Evolutionary conservation across 345 rosid species (phyloP).

Genomic region (Populus ilicifolia): DNA sequence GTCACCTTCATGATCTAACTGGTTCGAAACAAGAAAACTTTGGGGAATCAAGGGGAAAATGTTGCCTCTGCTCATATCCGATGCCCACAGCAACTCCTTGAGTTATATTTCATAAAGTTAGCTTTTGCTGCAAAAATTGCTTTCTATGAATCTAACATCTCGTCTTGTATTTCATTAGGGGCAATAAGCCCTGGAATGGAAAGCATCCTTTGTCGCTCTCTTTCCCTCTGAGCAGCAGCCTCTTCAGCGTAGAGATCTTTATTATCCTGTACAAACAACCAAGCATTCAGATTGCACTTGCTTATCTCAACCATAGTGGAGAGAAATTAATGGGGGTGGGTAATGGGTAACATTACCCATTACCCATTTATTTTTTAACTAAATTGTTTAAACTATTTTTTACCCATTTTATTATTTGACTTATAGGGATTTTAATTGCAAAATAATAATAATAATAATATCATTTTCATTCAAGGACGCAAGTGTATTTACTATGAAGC

Average conservation of each 20-base stretch:
- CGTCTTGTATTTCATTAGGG: conserved; percentile 72
- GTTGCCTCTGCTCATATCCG: conserved; percentile 22
- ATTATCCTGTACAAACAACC: conserved; percentile 48
- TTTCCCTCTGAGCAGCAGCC: conserved; percentile 69
- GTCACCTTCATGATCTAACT: conserved; percentile 17
- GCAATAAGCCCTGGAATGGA: conserved; percentile 73
- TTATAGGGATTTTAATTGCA: neutral
- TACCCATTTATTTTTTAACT: neutral
- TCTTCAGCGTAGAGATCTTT: conserved; percentile 79
- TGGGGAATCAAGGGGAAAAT: conserved; percentile 15
- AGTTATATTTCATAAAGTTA: conserved; percentile 24
- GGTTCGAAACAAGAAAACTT: conserved; percentile 17
- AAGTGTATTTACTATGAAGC: neutral
- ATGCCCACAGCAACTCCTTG: conserved; percentile 19
- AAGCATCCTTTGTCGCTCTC: conserved; percentile 70
- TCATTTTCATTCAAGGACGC: neutral
- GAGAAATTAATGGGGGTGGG: neutral
- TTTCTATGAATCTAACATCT: conserved; percentile 71
- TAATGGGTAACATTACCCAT: neutral
- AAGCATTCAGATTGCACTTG: neutral
- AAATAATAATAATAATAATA: neutral
- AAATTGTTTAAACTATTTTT: neutral
- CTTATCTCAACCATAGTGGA: neutral
- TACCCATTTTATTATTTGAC: neutral
- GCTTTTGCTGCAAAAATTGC: conserved; percentile 21